These are phyloP conservation scores for Talaromyces marneffei DNA, from an alignment of 2,329 filamentous ascomycete genomes.

Conservation along the genomic window DNA sequence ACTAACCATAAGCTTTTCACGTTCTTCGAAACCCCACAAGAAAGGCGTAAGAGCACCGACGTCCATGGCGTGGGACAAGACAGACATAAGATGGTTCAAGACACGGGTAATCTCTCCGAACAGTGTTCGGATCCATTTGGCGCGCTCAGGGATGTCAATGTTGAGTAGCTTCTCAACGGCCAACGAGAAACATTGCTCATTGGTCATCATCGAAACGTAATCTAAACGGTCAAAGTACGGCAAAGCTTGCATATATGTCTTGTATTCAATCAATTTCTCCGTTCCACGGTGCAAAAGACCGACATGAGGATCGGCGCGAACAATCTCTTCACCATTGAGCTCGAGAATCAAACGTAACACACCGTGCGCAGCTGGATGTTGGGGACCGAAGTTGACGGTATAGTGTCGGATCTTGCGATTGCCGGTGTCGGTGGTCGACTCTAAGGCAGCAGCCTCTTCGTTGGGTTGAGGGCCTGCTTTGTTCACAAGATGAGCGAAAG, in stretches of 20 bases:
- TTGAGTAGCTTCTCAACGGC: constrained; percentile 98
- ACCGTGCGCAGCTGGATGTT: constrained; percentile 97
- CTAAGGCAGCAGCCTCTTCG: constrained; percentile 43
- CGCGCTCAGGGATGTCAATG: constrained; percentile 87
- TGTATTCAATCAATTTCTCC: constrained; percentile 99
- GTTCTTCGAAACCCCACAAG: constrained; percentile 98
- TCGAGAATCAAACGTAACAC: constrained; percentile 97
- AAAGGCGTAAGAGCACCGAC: constrained; percentile 97
- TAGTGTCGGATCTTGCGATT: constrained; percentile 93
- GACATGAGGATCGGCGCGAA: constrained; percentile 94
- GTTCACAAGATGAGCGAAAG: constrained; percentile 44
- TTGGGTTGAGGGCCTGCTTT: constrained; percentile 35
- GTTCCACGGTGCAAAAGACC: constrained; percentile 93
- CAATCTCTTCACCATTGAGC: constrained; percentile 94
- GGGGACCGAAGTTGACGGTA: constrained; percentile 98
- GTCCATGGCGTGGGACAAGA: constrained; percentile 97
- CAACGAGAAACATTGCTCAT: constrained; percentile 94
- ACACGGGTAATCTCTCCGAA: constrained; percentile 93
- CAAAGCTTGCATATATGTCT: constrained; percentile 95
- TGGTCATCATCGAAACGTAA: constrained; percentile 99
- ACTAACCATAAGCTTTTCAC: constrained; percentile 97
- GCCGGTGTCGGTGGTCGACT: constrained; percentile 39
- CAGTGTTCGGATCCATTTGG: constrained; percentile 93
- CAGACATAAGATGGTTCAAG: constrained; percentile 96
- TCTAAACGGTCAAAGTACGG: constrained; percentile 98